Evolutionary conservation across 164 flowering plant genomes (phyloP), one percentile per base, ranked within the genome.

Genomic region (Echeveria elegans): DNA sequence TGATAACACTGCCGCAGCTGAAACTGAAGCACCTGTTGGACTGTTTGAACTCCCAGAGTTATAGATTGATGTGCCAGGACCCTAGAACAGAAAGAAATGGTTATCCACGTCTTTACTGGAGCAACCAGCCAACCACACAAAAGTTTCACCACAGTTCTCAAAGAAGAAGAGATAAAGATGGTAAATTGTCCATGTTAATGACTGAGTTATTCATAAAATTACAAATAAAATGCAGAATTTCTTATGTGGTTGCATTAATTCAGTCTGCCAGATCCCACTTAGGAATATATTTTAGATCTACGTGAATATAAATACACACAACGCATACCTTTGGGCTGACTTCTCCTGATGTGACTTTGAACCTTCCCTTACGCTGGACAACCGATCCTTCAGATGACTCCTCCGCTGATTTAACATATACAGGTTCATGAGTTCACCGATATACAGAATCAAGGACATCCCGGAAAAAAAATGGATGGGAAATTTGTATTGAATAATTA

Each of bases 261-360:
- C 66, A 64, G 15, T 19, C 28, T 23, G 2, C 29, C 9, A 64
- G 40, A 43, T 4, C 5, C 66, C 26, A 5, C n/a, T n/a, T n/a
- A n/a, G n/a, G n/a, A n/a, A n/a, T n/a, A n/a, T n/a, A n/a, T 4
- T 37, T 37, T n/a, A 64, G 43, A 38, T 8, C 8, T 14, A 38
- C 41, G 12, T 38, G 41, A 4, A n/a, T n/a, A n/a, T n/a, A n/a
- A 62, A 37, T 18, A 0, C 8, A 6, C 30, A 56, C 43, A 23
- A 45, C 0, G 26, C 47, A 62, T 84, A 88, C 97, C 94, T 83
- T 82, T 34, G 86, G 82, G 79, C 82, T 80, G 30, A 76, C 78
- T 67, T 85, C 97, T 53, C 83, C 86, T 58, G 92, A 85, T 67
- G 90, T 90, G 53, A 93, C 87, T 76, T 93, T 84, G 77, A 93